Percentiles rank a stretch among this genome's conserved stretches.
These are phyloP conservation scores for Zasmidium angulare DNA, from an alignment of 2,329 filamentous ascomycete species.

Conservation along the genomic window DNA sequence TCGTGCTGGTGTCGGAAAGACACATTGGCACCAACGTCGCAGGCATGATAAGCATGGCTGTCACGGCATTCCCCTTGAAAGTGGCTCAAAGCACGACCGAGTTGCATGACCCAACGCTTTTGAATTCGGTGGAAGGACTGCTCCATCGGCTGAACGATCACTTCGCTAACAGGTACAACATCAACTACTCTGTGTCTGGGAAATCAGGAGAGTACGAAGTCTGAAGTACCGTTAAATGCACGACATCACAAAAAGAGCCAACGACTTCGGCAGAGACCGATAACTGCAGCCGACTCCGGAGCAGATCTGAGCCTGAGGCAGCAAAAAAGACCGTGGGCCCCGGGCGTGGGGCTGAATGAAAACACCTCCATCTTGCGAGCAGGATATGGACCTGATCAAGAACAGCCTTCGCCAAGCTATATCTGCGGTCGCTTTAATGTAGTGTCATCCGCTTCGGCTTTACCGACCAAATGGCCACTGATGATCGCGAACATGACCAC, in stretches of 20 bases:
- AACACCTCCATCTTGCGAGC: no score
- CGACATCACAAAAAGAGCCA: no score
- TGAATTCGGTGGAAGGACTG: background rate
- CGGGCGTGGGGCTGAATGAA: no score
- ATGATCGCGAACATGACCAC: background rate
- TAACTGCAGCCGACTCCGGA: no score
- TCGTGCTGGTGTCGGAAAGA: constrained; percentile 9
- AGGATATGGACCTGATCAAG: no score
- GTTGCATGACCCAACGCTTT: background rate
- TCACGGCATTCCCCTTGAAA: constrained; percentile 9
- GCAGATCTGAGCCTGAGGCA: no score
- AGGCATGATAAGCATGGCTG: constrained; percentile 9
- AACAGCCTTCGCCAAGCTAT: no score
- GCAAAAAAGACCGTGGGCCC: no score
- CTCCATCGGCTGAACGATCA: constrained; percentile 1
- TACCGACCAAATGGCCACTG: no score
- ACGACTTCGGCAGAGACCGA: no score
- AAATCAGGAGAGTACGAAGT: background rate
- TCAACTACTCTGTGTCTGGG: constrained; percentile 3
- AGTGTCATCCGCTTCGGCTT: background rate
- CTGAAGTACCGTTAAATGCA: no score
- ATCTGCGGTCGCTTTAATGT: no score
- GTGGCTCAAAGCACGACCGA: constrained; percentile 9
- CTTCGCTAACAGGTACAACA: constrained; percentile 6
- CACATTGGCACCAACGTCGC: constrained; percentile 2